Evolutionary conservation across 2,329 filamentous ascomycete genomes (phyloP).

Genomic region (Colletotrichum sublineola): DNA sequence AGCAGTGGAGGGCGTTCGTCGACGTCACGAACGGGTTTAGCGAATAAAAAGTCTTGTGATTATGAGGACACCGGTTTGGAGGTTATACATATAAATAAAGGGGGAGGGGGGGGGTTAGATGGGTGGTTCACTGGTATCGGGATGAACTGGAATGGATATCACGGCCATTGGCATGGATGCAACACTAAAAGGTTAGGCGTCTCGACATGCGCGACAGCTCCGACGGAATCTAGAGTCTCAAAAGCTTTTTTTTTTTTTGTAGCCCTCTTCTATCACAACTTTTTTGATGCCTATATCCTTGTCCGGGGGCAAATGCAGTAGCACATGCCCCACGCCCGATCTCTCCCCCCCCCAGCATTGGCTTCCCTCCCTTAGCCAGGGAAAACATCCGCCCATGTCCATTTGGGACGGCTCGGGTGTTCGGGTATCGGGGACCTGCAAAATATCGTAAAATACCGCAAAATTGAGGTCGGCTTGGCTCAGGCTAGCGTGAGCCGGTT

Average conservation of each 20-base stretch:
- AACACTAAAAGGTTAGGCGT: background rate
- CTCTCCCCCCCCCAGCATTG: slow-evolving; percentile 10
- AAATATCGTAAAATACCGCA: background rate
- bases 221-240: slow-evolving; percentile 30
- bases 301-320: slow-evolving; percentile 13
- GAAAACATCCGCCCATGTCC: slow-evolving; percentile 5
- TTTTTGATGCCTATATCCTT: slow-evolving; percentile 37
- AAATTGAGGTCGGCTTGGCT: slow-evolving; percentile 6
- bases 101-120: background rate
- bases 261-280: slow-evolving; percentile 40
- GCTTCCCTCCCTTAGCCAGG: slow-evolving; percentile 4
- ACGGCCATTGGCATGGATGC: slow-evolving; percentile 11
- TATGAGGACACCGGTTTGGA: background rate
- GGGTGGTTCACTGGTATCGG: background rate
- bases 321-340: background rate
- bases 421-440: slow-evolving; percentile 18
- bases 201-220: background rate
- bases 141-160: slow-evolving; percentile 15
- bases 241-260: slow-evolving; percentile 38
- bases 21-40: slow-evolving; percentile 76
- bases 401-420: background rate
- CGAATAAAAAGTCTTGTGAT: background rate
- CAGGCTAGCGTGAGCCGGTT: background rate
- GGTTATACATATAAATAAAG: background rate
- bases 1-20: slow-evolving; percentile 86